Conservation (phyloP, 2,329 filamentous ascomycete species). For the Sporothrix humicola region DNA sequence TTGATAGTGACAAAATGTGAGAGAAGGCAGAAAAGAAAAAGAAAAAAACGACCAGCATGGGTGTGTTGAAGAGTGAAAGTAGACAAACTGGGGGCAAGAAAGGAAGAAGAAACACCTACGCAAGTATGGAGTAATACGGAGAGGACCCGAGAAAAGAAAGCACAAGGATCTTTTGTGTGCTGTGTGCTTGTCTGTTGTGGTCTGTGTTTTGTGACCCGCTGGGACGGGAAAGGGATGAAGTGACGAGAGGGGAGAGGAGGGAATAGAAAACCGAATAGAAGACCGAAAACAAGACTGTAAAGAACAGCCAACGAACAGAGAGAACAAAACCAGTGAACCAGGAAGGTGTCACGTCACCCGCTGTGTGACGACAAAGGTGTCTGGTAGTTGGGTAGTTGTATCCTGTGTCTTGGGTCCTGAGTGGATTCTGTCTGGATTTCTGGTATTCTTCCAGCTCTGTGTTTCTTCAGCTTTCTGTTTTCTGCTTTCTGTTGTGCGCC, state of each 20-base stretch:
- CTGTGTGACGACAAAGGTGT: background rate
- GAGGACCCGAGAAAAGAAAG: too few species aligned
- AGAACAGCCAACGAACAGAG: background rate
- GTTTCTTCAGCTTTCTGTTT: background rate
- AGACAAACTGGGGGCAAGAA: background rate
- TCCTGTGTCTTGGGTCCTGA: background rate
- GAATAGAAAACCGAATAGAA: too few species aligned
- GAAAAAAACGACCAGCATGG: background rate
- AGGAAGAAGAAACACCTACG: background rate
- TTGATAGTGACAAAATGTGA: background rate
- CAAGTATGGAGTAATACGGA: background rate
- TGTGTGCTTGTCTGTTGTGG: too few species aligned
- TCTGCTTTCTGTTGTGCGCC: background rate
- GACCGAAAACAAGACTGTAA: too few species aligned
- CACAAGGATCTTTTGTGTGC: too few species aligned
- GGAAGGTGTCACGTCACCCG: slow-evolving; percentile 1
- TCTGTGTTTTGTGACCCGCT: background rate
- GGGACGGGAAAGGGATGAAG: background rate
- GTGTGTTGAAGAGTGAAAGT: background rate
- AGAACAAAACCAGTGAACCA: background rate
- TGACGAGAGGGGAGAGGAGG: background rate
- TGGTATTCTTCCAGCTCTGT: too few species aligned
- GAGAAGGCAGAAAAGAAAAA: background rate
- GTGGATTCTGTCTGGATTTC: background rate
- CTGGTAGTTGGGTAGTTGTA: background rate